Conservation (phyloP, 192 early-diverging fungal species). For the Coemansia sp. region DNA sequence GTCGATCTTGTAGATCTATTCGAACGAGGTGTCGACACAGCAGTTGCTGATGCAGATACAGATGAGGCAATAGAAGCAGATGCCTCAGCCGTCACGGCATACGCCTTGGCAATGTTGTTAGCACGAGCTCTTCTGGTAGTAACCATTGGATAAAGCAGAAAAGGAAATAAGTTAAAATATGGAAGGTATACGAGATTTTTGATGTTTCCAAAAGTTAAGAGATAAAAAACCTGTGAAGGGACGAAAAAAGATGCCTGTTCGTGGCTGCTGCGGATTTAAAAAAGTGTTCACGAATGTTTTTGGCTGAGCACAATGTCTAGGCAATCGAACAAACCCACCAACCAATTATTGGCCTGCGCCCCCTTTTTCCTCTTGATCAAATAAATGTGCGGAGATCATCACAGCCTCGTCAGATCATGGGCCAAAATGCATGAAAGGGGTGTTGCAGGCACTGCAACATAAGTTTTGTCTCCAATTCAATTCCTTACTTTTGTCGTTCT, state of each 20-base stretch:
- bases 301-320: not conserved
- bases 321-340: not conserved
- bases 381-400: no score
- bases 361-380: no score
- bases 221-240: not conserved
- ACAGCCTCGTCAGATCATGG: not conserved
- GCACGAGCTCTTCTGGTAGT: not conserved
- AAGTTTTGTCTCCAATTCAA: not conserved
- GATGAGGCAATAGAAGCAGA: not conserved
- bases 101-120: no score
- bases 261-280: not conserved
- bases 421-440: not conserved
- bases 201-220: not conserved
- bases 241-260: not conserved
- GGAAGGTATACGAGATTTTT: not conserved
- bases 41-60: conserved; percentile 1
- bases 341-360: no score
- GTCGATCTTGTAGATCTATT: not conserved
- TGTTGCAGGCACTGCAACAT: not conserved
- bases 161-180: not conserved
- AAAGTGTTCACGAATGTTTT: not conserved
- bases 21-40: conserved; percentile 11
- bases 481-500: not conserved
- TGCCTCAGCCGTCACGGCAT: not conserved
- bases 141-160: conserved; percentile 2